A percentile compares a stretch with the other conserved stretches of the same genome.
phyloP scores from a whole-genome alignment of 768 basidiomycete genomes.

The Rhizopogon vinicolor region DNA sequence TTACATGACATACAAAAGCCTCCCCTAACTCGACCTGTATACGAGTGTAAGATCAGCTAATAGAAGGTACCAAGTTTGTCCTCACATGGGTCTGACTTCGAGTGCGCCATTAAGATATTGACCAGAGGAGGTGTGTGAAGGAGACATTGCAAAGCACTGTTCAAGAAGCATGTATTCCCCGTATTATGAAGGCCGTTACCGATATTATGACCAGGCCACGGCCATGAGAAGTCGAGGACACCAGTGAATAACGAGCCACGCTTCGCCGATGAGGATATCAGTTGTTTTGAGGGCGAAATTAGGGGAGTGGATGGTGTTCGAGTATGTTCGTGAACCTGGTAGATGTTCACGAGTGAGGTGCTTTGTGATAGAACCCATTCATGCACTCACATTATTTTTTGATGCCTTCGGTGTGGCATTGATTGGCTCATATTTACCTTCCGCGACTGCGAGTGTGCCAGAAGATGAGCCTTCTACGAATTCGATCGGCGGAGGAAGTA shows the following conservation, averaged over 20 bases:
- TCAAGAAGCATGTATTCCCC: slow-evolving; percentile 95
- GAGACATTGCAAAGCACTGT: slow-evolving; percentile 90
- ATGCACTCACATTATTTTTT: slow-evolving; percentile 42
- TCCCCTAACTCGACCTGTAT: slow-evolving; percentile 35
- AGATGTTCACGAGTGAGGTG: background rate
- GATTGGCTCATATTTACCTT: slow-evolving; percentile 79
- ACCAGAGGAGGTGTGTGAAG: slow-evolving; percentile 89
- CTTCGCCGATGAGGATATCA: slow-evolving; percentile 25
- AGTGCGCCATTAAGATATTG: slow-evolving; percentile 49
- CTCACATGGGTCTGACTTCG: slow-evolving; percentile 54
- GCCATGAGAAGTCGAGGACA: slow-evolving; percentile 63
- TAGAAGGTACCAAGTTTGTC: slow-evolving; percentile 13
- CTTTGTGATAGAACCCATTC: background rate
- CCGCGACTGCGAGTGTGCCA: slow-evolving; percentile 63
- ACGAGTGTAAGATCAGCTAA: slow-evolving; percentile 5
- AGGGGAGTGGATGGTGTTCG: slow-evolving; percentile 22
- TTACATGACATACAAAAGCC: slow-evolving; percentile 80
- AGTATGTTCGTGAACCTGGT: slow-evolving; percentile 14
- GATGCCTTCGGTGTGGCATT: slow-evolving; percentile 57
- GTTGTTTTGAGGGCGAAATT: slow-evolving; percentile 23
- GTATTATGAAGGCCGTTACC: slow-evolving; percentile 75
- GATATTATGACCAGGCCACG: slow-evolving; percentile 55
- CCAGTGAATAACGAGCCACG: slow-evolving; percentile 42
- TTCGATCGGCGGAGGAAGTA: slow-evolving; percentile 78
- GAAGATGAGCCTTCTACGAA: slow-evolving; percentile 84